A percentile compares a stretch with the other conserved stretches of the same genome.
These are phyloP conservation scores for Debaryomyces sp. DNA, from an alignment of 1,139 yeast genomes.

Conservation along the genomic window DNA sequence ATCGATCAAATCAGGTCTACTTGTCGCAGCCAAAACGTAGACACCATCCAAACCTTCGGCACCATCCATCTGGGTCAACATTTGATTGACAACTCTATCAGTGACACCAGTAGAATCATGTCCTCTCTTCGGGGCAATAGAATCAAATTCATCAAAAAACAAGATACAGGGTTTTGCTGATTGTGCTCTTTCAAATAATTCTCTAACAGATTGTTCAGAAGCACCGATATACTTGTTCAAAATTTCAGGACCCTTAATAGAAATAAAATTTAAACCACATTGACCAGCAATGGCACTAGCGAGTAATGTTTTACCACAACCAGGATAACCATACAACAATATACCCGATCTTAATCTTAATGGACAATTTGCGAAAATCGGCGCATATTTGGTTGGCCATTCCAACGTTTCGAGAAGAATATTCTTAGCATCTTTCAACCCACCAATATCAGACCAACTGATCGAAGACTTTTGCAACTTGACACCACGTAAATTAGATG, in stretches of 20 bases:
- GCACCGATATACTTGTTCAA: conserved; percentile 97
- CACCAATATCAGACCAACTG: conserved; percentile 90
- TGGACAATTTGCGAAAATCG: conserved; percentile 88
- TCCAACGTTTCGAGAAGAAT: conserved; percentile 84
- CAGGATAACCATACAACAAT: conserved; percentile 92
- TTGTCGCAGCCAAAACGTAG: conserved; percentile 93
- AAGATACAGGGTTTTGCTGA: conserved; percentile 93
- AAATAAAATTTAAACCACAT: conserved; percentile 90
- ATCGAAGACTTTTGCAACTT: conserved; percentile 77
- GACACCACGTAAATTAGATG: conserved; percentile 84
- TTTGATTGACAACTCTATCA: conserved; percentile 94
- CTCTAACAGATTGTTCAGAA: conserved; percentile 92
- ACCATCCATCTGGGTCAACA: conserved; percentile 98
- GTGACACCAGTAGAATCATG: conserved; percentile 98
- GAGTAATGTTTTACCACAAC: conserved; percentile 92
- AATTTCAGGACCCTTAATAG: conserved; percentile 96
- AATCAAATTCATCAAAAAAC: conserved; percentile 95
- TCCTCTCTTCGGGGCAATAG: conserved; percentile 97
- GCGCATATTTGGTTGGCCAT: conserved; percentile 97
- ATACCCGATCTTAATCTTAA: conserved; percentile 87
- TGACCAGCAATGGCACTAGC: conserved; percentile 96
- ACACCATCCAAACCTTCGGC: conserved; percentile 98
- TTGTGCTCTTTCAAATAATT: conserved; percentile 89
- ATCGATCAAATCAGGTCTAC: conserved; percentile 93
- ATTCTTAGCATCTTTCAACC: conserved; percentile 73